Conservation (phyloP, 768 basidiomycete species). For the Suillus clintonianus region DNA sequence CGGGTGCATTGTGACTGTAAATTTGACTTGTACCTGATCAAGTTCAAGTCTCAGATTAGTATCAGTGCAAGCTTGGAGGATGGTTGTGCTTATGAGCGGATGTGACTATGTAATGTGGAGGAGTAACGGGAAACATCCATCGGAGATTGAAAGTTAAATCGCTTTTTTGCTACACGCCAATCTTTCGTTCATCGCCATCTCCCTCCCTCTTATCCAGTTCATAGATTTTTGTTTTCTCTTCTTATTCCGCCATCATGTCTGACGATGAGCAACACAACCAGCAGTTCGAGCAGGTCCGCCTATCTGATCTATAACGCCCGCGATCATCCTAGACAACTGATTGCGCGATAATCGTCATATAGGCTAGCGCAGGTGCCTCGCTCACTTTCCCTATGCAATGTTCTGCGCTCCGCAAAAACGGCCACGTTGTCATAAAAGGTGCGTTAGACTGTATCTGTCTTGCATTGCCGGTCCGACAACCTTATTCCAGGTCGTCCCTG, state of each 20-base stretch:
- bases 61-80: not conserved
- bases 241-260: conserved; percentile 57
- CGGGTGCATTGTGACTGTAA: conserved; percentile 54
- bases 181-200: conserved; percentile 14
- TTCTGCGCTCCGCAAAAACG: conserved; percentile 92
- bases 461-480: conserved; percentile 6
- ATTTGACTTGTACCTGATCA: not conserved
- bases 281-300: conserved; percentile 75
- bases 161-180: conserved; percentile 16
- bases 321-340: conserved; percentile 15
- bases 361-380: conserved; percentile 78
- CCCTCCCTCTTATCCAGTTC: conserved; percentile 28
- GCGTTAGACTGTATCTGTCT: not conserved
- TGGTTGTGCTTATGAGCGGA: not conserved
- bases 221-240: conserved; percentile 24
- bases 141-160: conserved; percentile 43
- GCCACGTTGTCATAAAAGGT: conserved; percentile 96
- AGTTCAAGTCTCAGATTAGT: not conserved
- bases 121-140: conserved; percentile 12
- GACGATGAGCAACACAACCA: conserved; percentile 91
- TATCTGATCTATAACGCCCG: conserved; percentile 11
- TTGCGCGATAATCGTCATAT: conserved; percentile 18
- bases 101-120: not conserved
- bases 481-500: conserved; percentile 73
- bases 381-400: conserved; percentile 88